These are phyloP conservation scores for Apophysomyces sp. DNA, from an alignment of 371 early-diverging fungal genomes.

Conservation along the genomic window DNA sequence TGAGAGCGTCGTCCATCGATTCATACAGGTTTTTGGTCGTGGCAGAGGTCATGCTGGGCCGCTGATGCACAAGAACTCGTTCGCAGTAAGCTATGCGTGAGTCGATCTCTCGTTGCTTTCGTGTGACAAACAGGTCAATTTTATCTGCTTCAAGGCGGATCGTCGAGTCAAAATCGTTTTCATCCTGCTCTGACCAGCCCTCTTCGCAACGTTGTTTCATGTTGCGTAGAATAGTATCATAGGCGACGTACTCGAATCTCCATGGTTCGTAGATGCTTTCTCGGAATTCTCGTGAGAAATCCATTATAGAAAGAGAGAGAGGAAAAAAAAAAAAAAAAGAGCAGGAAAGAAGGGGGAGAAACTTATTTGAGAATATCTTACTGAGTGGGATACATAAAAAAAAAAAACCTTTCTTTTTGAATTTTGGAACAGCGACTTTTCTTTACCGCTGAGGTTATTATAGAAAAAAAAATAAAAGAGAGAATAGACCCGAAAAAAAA, in stretches of 20 bases:
- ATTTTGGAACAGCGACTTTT: neutral
- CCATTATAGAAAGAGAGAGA: constrained; percentile 54
- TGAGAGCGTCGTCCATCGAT: constrained; percentile 75
- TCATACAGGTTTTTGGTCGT: constrained; percentile 29
- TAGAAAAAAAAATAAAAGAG: neutral
- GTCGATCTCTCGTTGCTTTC: constrained; percentile 87
- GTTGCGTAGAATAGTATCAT: constrained; percentile 75
- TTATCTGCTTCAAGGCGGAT: constrained; percentile 90
- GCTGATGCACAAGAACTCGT: constrained; percentile 29
- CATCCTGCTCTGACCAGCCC: constrained; percentile 67
- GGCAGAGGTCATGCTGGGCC: constrained; percentile 16
- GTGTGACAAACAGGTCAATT: constrained; percentile 53
- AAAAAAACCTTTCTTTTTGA: neutral
- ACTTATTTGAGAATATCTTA: neutral
- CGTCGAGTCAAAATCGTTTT: constrained; percentile 79
- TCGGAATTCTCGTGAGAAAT: constrained; percentile 81
- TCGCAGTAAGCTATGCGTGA: constrained; percentile 82
- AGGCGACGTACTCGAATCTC: constrained; percentile 84
- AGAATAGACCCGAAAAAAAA: neutral
- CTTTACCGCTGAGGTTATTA: constrained; percentile 4
- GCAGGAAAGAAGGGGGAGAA: constrained; percentile 7
- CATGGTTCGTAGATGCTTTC: constrained; percentile 77
- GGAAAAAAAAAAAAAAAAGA: constrained; percentile 6
- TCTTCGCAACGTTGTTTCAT: constrained; percentile 58
- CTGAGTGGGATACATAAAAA: neutral